These are phyloP conservation scores for Ceratocystis albifundus DNA, from an alignment of 2,329 filamentous ascomycete species.

Conservation along the genomic window DNA sequence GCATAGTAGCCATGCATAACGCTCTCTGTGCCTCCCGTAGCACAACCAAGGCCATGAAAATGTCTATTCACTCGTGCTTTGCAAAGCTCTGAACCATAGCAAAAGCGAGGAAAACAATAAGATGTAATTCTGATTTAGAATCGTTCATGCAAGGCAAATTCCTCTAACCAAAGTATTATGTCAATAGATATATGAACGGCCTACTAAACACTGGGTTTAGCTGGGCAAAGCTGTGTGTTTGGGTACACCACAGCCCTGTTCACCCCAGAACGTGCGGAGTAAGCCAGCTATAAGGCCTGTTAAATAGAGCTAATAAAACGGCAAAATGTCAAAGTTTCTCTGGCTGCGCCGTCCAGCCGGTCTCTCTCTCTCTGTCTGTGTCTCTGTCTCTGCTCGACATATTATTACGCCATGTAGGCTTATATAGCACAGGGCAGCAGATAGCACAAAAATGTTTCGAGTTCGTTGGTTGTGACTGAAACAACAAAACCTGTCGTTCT, in stretches of 20 bases:
- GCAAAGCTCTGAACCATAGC: background rate
- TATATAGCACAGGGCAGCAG: background rate
- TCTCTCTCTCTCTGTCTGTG: background rate
- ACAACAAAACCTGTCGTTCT: background rate
- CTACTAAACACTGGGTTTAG: background rate
- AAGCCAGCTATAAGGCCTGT: background rate
- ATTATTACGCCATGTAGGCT: background rate
- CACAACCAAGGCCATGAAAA: background rate
- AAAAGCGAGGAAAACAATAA: background rate
- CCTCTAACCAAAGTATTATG: background rate
- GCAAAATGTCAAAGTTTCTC: background rate
- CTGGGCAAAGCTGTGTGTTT: background rate
- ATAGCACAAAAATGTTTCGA: background rate
- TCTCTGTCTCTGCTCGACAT: background rate
- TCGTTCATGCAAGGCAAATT: background rate
- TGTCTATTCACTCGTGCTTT: background rate
- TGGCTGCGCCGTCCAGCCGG: background rate
- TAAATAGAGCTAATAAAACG: background rate
- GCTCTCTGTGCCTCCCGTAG: background rate
- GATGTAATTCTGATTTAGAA: background rate
- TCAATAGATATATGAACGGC: background rate
- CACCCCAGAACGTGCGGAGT: background rate
- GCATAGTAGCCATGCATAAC: background rate
- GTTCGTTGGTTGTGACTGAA: background rate
- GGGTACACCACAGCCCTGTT: background rate